phyloP scores from a whole-genome alignment of 345 rosid species.

The Kandelia obovata region DNA sequence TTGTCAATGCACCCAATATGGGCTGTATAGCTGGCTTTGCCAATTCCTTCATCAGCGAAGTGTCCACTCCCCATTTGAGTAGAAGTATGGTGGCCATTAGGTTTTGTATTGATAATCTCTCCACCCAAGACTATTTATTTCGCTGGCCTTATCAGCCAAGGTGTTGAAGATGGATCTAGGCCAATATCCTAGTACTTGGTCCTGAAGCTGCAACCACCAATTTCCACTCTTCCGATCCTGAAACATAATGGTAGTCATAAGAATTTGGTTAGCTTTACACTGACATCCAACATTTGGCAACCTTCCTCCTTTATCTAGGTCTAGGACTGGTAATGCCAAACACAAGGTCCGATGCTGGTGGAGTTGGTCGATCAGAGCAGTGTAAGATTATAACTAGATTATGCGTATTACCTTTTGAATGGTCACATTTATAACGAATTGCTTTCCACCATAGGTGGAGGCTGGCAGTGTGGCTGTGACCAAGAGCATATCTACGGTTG shows the following conservation, averaged over 20 bases:
- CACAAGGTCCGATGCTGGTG: no score
- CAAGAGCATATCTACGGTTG: neutral
- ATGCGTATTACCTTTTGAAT: neutral
- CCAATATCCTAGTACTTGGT: slow-evolving; percentile 9
- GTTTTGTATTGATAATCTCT: neutral
- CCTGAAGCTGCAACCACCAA: slow-evolving; percentile 13
- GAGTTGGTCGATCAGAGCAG: no score
- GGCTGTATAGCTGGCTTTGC: slow-evolving; percentile 5
- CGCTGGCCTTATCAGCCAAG: neutral
- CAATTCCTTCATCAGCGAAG: slow-evolving; percentile 4
- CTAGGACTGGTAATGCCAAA: no score
- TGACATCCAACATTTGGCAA: no score
- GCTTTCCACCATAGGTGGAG: neutral
- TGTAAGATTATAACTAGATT: neutral
- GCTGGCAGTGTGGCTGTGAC: neutral
- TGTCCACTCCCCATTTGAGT: slow-evolving; percentile 27
- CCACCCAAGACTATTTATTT: slow-evolving; percentile 7
- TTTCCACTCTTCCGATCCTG: slow-evolving; percentile 15
- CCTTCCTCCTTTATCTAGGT: no score
- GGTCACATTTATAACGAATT: neutral
- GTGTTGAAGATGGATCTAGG: slow-evolving; percentile 3
- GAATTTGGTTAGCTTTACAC: neutral
- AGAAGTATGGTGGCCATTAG: slow-evolving; percentile 5
- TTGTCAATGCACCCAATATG: neutral
- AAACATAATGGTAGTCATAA: neutral